phyloP scores from a whole-genome alignment of 768 basidiomycete genomes.

The Pleurotus djamor region DNA sequence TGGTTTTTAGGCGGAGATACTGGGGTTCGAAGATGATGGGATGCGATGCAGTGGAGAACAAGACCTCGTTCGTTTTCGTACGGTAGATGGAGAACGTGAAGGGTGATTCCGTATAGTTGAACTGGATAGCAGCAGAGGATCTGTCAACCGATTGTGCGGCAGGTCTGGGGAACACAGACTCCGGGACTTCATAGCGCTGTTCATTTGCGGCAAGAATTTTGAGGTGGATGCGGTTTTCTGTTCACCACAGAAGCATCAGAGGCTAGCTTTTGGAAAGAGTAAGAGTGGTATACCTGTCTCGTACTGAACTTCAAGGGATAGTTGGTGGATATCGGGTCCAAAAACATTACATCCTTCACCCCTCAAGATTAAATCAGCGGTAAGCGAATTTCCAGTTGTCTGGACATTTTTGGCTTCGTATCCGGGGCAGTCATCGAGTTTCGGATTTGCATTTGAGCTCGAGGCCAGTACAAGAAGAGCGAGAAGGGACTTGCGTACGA shows the following conservation, averaged over 20 bases:
- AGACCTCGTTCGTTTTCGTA: conserved; percentile 43
- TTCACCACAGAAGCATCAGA: neutral
- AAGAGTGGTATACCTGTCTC: conserved; percentile 42
- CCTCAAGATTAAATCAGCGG: conserved; percentile 48
- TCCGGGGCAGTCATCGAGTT: conserved; percentile 53
- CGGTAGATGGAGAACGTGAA: conserved; percentile 65
- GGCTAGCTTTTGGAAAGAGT: neutral
- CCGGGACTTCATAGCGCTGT: conserved; percentile 63
- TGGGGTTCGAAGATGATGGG: conserved; percentile 76
- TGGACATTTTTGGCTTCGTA: conserved; percentile 52
- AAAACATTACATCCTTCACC: conserved; percentile 57
- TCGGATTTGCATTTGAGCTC: too few relatives aligned
- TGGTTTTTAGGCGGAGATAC: conserved; percentile 71
- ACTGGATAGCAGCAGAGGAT: conserved; percentile 43
- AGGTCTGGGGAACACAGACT: conserved; percentile 58
- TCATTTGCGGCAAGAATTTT: conserved; percentile 54
- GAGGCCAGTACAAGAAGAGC: too few relatives aligned
- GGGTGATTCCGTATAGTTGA: conserved; percentile 59
- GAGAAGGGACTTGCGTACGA: too few relatives aligned
- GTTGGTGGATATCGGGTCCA: conserved; percentile 47
- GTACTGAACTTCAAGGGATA: conserved; percentile 53
- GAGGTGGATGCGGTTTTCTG: conserved; percentile 59
- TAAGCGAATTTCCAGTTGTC: conserved; percentile 33
- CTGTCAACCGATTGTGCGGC: conserved; percentile 21
- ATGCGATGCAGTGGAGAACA: conserved; percentile 61